These are phyloP conservation scores for Tetradesmus obliquus DNA, from an alignment of 139 green algal genomes.

Conservation along the genomic window DNA sequence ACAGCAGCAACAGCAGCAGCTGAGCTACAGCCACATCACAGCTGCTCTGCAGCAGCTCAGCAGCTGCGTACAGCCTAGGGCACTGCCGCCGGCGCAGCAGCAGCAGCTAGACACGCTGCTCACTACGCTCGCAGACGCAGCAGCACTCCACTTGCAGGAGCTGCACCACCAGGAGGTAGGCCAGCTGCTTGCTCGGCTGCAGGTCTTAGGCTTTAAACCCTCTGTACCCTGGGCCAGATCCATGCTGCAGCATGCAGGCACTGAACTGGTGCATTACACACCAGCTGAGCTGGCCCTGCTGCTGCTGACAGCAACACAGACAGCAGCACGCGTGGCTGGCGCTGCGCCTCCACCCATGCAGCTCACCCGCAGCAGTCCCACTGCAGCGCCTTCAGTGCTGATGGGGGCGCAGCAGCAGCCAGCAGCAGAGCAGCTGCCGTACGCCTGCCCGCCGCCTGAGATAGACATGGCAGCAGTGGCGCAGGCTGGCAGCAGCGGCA, in stretches of 20 bases:
- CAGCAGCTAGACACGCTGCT: constrained; percentile 14
- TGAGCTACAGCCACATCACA: not conserved
- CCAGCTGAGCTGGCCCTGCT: constrained; percentile 41
- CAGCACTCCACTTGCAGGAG: not conserved
- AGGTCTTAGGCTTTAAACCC: not conserved
- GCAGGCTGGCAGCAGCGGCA: not conserved
- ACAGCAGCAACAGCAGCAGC: constrained; percentile 17
- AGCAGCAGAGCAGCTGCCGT: not conserved
- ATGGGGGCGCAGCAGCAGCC: not conserved
- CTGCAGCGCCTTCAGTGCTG: not conserved
- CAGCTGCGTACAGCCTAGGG: not conserved
- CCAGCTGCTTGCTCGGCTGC: constrained; percentile 10
- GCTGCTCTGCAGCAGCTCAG: constrained; percentile 24
- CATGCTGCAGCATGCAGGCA: constrained; percentile 41
- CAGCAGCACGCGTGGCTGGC: not conserved
- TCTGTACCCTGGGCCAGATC: not conserved
- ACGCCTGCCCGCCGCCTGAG: not conserved
- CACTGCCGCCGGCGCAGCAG: constrained; percentile 5
- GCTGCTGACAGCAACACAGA: constrained; percentile 27
- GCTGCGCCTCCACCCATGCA: not conserved
- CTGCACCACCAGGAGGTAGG: not conserved
- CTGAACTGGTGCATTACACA: constrained; percentile 35
- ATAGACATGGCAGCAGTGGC: constrained; percentile 14
- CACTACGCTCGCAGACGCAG: not conserved
- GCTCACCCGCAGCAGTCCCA: not conserved